These are phyloP conservation scores for Zarea fungicola DNA, from an alignment of 2,329 filamentous ascomycete species.

Conservation along the genomic window DNA sequence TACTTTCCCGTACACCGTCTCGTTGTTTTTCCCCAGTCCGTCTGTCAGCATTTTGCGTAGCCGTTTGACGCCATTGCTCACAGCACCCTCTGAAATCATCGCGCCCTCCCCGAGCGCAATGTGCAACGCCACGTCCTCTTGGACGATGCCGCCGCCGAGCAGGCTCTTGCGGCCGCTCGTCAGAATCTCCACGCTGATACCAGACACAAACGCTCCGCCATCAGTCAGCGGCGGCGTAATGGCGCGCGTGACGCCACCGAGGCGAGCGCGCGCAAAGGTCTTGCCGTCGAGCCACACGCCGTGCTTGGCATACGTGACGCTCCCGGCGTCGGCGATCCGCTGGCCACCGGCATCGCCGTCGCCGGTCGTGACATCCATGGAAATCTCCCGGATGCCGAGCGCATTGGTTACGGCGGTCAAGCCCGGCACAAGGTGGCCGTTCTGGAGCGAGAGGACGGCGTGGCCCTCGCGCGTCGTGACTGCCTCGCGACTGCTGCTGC, in stretches of 20 bases:
- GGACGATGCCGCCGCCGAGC: slow-evolving; percentile 36
- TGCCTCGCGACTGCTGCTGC: not conserved
- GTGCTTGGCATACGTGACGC: slow-evolving; percentile 34
- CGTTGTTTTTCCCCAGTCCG: slow-evolving; percentile 29
- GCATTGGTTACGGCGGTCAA: slow-evolving; percentile 43
- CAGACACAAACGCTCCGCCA: slow-evolving; percentile 27
- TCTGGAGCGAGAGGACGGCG: slow-evolving; percentile 30
- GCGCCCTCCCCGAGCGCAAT: slow-evolving; percentile 31
- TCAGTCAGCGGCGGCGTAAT: slow-evolving; percentile 32
- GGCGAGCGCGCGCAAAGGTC: slow-evolving; percentile 34
- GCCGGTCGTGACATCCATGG: slow-evolving; percentile 35
- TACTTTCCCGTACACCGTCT: slow-evolving; percentile 30
- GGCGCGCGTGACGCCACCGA: slow-evolving; percentile 39
- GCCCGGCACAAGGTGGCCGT: slow-evolving; percentile 44
- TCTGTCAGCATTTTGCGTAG: slow-evolving; percentile 32
- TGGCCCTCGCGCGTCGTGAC: slow-evolving; percentile 27
- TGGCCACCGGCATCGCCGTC: slow-evolving; percentile 37
- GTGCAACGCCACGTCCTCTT: slow-evolving; percentile 39
- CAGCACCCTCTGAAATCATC: slow-evolving; percentile 22
- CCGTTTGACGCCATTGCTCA: slow-evolving; percentile 24
- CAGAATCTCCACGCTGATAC: slow-evolving; percentile 38
- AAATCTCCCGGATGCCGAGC: slow-evolving; percentile 48
- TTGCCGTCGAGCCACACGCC: slow-evolving; percentile 36
- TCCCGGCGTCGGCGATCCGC: slow-evolving; percentile 23
- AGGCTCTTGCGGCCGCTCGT: slow-evolving; percentile 32